Conservation (phyloP, 257 asterid genomes). For the Jasminum sambac region DNA sequence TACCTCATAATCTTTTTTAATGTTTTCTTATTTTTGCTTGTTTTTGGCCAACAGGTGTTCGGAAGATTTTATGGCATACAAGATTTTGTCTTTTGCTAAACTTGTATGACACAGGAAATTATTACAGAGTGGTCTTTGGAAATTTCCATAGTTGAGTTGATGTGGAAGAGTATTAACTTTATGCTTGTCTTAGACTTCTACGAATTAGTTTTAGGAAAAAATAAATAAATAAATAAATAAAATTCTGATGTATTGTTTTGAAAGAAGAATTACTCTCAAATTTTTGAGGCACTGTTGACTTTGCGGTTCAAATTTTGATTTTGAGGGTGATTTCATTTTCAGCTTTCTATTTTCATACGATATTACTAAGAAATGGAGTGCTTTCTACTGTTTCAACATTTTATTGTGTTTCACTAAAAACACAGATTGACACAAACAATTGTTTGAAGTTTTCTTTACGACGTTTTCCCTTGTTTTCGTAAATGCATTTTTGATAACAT, state of each 20-base stretch:
- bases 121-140: background rate
- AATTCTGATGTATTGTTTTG: background rate
- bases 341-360: too few relatives aligned
- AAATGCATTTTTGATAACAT: too few relatives aligned
- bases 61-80: constrained; percentile 19
- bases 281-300: background rate
- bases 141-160: background rate
- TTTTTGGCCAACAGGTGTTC: background rate
- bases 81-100: constrained; percentile 1
- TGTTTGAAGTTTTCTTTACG: too few relatives aligned
- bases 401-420: too few relatives aligned
- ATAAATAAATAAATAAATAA: background rate
- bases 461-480: too few relatives aligned
- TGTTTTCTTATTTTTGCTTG: constrained; percentile 1
- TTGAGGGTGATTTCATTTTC: too few relatives aligned
- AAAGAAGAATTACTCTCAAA: background rate
- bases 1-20: constrained; percentile 16
- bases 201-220: background rate
- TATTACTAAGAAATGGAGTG: too few relatives aligned
- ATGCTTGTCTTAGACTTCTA: constrained; percentile 5
- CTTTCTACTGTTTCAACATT: too few relatives aligned
- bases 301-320: too few relatives aligned
- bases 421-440: too few relatives aligned
- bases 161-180: background rate
- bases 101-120: background rate